Evolutionary conservation across 2,329 filamentous ascomycete species (phyloP).

Genomic region (Furcasterigmium sp.): DNA sequence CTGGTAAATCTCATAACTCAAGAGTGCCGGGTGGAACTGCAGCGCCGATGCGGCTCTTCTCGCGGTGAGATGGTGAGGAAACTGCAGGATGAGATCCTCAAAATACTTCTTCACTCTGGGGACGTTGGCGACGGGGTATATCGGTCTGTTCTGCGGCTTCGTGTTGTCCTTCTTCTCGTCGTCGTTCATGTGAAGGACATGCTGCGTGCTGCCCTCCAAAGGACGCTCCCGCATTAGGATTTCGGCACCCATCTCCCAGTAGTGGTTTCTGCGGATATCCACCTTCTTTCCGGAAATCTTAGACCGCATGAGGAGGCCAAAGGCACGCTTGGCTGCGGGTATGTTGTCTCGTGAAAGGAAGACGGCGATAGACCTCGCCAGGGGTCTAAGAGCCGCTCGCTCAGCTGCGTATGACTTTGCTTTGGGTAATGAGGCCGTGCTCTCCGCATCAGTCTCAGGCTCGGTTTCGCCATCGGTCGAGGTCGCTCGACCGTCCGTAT

Average conservation of each 20-base stretch:
- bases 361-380: slow-evolving; percentile 57
- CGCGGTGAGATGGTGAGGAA: slow-evolving; percentile 61
- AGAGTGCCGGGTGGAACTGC: slow-evolving; percentile 77
- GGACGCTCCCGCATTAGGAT: slow-evolving; percentile 62
- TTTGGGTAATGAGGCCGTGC: slow-evolving; percentile 12
- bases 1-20: slow-evolving; percentile 76
- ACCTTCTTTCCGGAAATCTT: slow-evolving; percentile 46
- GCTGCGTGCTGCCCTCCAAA: slow-evolving; percentile 12
- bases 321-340: slow-evolving; percentile 65
- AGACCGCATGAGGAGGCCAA: slow-evolving; percentile 58
- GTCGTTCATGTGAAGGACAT: slow-evolving; percentile 6
- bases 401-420: slow-evolving; percentile 9
- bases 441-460: slow-evolving; percentile 6
- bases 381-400: slow-evolving; percentile 9
- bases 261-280: slow-evolving; percentile 63
- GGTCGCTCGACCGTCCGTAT: background rate
- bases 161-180: slow-evolving; percentile 4
- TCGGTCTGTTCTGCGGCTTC: background rate
- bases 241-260: slow-evolving; percentile 84
- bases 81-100: slow-evolving; percentile 69
- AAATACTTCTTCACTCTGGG: slow-evolving; percentile 57
- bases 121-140: slow-evolving; percentile 34
- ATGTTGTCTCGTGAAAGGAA: slow-evolving; percentile 69
- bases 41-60: slow-evolving; percentile 58
- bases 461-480: background rate